phyloP scores from a whole-genome alignment of 805 yeast species.

The Wickerhamomyces ciferrii region DNA sequence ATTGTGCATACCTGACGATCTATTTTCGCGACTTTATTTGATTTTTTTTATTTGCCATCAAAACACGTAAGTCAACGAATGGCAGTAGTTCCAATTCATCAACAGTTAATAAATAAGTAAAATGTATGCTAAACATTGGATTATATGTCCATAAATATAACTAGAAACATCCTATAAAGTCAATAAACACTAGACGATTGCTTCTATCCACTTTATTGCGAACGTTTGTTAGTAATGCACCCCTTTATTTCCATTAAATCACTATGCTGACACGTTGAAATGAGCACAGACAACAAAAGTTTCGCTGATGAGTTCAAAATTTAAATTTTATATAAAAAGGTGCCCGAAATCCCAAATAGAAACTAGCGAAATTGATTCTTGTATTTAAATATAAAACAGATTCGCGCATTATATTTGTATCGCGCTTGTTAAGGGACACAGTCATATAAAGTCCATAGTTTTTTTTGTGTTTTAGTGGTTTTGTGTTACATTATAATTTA shows the following conservation, averaged over 20 bases:
- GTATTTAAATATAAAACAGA: too few species aligned
- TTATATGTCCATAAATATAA: too few species aligned
- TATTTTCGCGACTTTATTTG: background rate
- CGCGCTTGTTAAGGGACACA: background rate
- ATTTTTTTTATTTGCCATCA: background rate
- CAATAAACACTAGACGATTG: too few species aligned
- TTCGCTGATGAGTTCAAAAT: background rate
- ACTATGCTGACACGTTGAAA: background rate
- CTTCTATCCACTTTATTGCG: too few species aligned
- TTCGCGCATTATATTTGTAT: background rate
- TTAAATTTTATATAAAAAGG: constrained; percentile 1
- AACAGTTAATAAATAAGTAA: too few species aligned
- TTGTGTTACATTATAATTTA: too few species aligned
- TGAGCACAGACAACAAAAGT: background rate
- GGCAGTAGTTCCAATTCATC: background rate
- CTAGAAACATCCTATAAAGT: too few species aligned
- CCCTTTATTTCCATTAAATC: background rate
- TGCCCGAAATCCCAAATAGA: background rate
- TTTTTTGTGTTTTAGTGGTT: too few species aligned
- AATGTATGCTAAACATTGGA: too few species aligned
- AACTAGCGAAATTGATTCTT: background rate
- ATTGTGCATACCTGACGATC: too few species aligned
- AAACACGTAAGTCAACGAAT: background rate
- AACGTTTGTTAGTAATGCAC: too few species aligned
- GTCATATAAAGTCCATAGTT: background rate